These are phyloP conservation scores for Phytopythium delawarense DNA, from an alignment of 352 stramenopile genomes.

Conservation along the genomic window DNA sequence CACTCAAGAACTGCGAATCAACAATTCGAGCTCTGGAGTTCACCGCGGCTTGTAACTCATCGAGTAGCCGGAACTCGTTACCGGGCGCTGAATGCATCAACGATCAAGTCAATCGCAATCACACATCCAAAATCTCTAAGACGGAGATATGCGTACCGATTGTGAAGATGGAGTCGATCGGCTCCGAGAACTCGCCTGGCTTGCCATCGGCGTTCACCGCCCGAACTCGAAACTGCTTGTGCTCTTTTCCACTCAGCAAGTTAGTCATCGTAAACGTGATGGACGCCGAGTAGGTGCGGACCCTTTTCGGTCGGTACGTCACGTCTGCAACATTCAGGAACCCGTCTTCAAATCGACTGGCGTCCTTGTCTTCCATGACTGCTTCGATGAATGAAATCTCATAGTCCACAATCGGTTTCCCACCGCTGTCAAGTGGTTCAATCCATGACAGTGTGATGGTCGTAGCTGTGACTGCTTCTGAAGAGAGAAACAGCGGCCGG, in stretches of 20 bases:
- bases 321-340: slow-evolving; percentile 57
- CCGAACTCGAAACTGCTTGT: slow-evolving; percentile 60
- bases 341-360: slow-evolving; percentile 10
- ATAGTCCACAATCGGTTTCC: slow-evolving; percentile 56
- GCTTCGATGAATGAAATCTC: slow-evolving; percentile 62
- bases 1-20: slow-evolving; percentile 75
- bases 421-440: slow-evolving; percentile 52
- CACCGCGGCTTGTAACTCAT: slow-evolving; percentile 78
- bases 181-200: slow-evolving; percentile 38
- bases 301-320: slow-evolving; percentile 43
- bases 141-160: slow-evolving; percentile 33
- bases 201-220: slow-evolving; percentile 58
- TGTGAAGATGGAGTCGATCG: slow-evolving; percentile 55
- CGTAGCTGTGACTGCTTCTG: slow-evolving; percentile 48
- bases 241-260: slow-evolving; percentile 59
- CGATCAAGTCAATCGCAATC: slow-evolving; percentile 5
- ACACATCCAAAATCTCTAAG: neutral
- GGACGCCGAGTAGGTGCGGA: slow-evolving; percentile 40
- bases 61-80: slow-evolving; percentile 62
- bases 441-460: slow-evolving; percentile 67
- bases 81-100: slow-evolving; percentile 30
- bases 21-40: slow-evolving; percentile 62
- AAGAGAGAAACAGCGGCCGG: slow-evolving; percentile 38
- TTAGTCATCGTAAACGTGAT: slow-evolving; percentile 34
- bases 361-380: slow-evolving; percentile 45